Evolutionary conservation across 805 yeast species (phyloP).

Genomic region (Blastobotrys parvus): DNA sequence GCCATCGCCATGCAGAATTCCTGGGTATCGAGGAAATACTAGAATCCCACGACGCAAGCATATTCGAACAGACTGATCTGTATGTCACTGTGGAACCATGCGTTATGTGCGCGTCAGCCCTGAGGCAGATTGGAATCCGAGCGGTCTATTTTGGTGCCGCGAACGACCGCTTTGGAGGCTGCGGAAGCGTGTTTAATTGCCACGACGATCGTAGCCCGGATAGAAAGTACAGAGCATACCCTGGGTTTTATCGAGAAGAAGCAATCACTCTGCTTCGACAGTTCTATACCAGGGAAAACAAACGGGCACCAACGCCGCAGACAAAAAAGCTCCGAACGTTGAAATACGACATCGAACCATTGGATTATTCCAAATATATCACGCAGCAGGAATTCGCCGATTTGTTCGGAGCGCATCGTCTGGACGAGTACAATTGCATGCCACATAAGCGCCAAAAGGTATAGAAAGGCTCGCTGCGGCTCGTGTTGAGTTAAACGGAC

Average conservation of each 20-base stretch:
- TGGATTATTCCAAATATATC: conserved; percentile 50
- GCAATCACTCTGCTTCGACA: conserved; percentile 73
- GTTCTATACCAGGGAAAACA: conserved; percentile 81
- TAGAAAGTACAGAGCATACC: conserved; percentile 47
- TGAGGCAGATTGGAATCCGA: conserved; percentile 68
- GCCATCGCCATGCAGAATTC: conserved; percentile 90
- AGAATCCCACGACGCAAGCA: conserved; percentile 23
- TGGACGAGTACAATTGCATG: conserved; percentile 8
- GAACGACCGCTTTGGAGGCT: conserved; percentile 94
- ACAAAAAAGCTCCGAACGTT: conserved; percentile 48
- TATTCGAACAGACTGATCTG: conserved; percentile 50
- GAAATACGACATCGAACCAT: conserved; percentile 45
- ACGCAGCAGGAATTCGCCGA: conserved; percentile 38
- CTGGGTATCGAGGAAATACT: conserved; percentile 58
- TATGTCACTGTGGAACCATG: conserved; percentile 98
- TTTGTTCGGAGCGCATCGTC: conserved; percentile 39
- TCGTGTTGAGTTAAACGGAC: too few species aligned
- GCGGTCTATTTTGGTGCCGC: conserved; percentile 85
- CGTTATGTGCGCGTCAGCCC: conserved; percentile 92
- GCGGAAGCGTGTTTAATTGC: conserved; percentile 72
- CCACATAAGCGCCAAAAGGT: background rate
- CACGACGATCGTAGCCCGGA: conserved; percentile 36
- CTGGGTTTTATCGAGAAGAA: conserved; percentile 74
- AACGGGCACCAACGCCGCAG: conserved; percentile 74
- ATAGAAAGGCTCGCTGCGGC: too few species aligned